These are phyloP conservation scores for Fusarium sp. DNA, from an alignment of 2,329 filamentous ascomycete genomes.

Conservation along the genomic window DNA sequence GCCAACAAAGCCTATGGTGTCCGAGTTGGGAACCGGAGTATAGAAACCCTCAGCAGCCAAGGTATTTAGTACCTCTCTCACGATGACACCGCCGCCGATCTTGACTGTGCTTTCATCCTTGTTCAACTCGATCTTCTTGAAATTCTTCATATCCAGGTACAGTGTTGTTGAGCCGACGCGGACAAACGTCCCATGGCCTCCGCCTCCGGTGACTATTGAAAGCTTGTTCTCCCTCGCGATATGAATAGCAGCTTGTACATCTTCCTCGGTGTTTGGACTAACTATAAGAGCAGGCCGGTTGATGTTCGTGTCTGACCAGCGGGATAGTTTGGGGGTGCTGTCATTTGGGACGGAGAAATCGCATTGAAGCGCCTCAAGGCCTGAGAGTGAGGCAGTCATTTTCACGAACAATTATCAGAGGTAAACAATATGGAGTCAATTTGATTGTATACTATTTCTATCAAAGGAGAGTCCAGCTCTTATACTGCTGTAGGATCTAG, in stretches of 20 bases:
- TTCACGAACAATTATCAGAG: background rate
- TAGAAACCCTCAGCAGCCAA: conserved; percentile 50
- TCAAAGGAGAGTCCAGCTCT: background rate
- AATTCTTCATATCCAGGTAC: conserved; percentile 53
- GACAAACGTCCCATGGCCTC: conserved; percentile 50
- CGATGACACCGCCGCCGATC: conserved; percentile 50
- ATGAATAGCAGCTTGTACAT: conserved; percentile 47
- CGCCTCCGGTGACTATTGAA: conserved; percentile 48
- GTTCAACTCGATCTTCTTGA: conserved; percentile 50
- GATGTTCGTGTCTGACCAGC: conserved; percentile 53
- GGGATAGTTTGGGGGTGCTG: conserved; percentile 11
- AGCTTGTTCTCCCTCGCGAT: conserved; percentile 50
- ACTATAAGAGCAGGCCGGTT: conserved; percentile 47
- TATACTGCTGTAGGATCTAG: conserved; percentile 13
- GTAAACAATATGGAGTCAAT: rapidly evolving
- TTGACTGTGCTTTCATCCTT: conserved; percentile 43
- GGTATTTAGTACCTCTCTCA: conserved; percentile 46
- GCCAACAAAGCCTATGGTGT: conserved; percentile 49
- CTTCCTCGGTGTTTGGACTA: conserved; percentile 47
- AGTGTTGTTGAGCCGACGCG: conserved; percentile 47
- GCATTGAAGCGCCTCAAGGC: conserved; percentile 22
- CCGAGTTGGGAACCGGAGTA: conserved; percentile 48
- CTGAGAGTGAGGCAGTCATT: conserved; percentile 17
- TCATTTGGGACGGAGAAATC: background rate
- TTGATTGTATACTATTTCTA: background rate